Base-by-base conservation (phyloP, 2,329 filamentous ascomycete species). In the Sporothrix luriei region DNA sequence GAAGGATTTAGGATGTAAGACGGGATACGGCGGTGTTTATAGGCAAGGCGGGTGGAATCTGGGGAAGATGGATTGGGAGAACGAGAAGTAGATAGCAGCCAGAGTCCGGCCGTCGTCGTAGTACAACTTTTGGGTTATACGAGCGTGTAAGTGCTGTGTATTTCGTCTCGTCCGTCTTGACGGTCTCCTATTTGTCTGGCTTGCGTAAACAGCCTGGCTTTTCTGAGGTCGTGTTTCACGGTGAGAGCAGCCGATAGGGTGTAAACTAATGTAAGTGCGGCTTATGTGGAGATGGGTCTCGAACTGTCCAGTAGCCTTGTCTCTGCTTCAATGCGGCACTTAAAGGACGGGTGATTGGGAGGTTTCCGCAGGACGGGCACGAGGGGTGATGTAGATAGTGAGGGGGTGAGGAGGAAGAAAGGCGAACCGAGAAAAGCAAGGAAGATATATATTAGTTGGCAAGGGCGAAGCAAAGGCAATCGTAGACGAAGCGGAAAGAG, bases 401-500 rank as follows among this genome's bases (percentile, higher is more conserved):
- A 19, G 9, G 40, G 19, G 33, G 48, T 9, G 21, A 16, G 66
- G 43, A 43, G 11, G 43, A 19, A 43, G 54, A 24, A 68, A n/a
- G 57, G 48, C 43, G 61, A 64, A 21, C 46, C 46, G 46, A 51
- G 46, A 51, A 10, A n/a, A 51, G 62, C 6, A 24, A 38, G 26
- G 64, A 24, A 26, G 13, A 54, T 26, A 54, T 49, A 66, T 43
- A 26, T 6, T 46, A n/a, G 24, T 29, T 13, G 43, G 61, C 40
- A 65, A 49, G 61, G 49, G 43, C 24, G 3, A 21, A 7, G 19
- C 26, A 65, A 14, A 26, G 62, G 62, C 26, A 66, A 48, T 13
- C 11, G 48, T 48, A 54, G 48, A 66, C 29, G 62, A 48, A 19
- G 43, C 29, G 48, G 64, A 54, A 66, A 54, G 48, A 66, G 49